phyloP scores from a whole-genome alignment of 1,284 basidiomycete species.

The Rhodotorula sp. region DNA sequence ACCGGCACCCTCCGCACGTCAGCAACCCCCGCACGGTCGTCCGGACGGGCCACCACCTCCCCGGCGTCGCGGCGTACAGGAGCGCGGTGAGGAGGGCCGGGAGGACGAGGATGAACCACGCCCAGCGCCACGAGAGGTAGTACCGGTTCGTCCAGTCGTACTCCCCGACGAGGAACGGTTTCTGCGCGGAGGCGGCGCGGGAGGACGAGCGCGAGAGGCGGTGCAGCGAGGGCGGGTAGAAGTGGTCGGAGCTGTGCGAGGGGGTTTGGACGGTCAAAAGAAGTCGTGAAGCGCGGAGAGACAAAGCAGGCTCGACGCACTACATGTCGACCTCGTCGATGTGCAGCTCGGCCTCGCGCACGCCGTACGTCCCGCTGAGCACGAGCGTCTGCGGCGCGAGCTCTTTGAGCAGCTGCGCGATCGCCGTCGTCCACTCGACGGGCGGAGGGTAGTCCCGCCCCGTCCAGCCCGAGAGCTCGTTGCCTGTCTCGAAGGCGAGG shows the following conservation, averaged over 20 bases:
- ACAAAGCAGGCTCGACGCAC: slow-evolving; percentile 9
- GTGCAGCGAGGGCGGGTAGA: slow-evolving; percentile 38
- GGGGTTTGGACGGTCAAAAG: not conserved
- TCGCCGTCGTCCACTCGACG: slow-evolving; percentile 49
- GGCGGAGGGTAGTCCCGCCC: slow-evolving; percentile 45
- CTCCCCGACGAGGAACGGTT: slow-evolving; percentile 42
- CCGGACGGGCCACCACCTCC: slow-evolving; percentile 35
- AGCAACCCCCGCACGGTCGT: slow-evolving; percentile 10
- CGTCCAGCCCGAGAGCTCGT: slow-evolving; percentile 48
- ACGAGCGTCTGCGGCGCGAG: slow-evolving; percentile 51
- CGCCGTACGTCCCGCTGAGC: slow-evolving; percentile 42
- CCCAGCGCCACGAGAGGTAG: slow-evolving; percentile 24
- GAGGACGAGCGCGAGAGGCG: slow-evolving; percentile 25
- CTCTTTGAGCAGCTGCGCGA: slow-evolving; percentile 48
- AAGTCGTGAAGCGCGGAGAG: not conserved
- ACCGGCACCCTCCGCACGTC: slow-evolving; percentile 23
- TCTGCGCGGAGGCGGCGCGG: slow-evolving; percentile 15
- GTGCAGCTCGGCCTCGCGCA: slow-evolving; percentile 28
- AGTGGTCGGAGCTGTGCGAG: slow-evolving; percentile 43
- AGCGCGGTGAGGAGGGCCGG: slow-evolving; percentile 33
- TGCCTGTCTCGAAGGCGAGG: slow-evolving; percentile 52
- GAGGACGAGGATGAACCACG: slow-evolving; percentile 35
- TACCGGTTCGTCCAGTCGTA: slow-evolving; percentile 45
- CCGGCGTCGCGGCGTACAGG: slow-evolving; percentile 18
- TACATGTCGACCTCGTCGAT: slow-evolving; percentile 38